These are phyloP conservation scores for Lactarius hatsudake DNA, from an alignment of 768 basidiomycete genomes.

Conservation along the genomic window DNA sequence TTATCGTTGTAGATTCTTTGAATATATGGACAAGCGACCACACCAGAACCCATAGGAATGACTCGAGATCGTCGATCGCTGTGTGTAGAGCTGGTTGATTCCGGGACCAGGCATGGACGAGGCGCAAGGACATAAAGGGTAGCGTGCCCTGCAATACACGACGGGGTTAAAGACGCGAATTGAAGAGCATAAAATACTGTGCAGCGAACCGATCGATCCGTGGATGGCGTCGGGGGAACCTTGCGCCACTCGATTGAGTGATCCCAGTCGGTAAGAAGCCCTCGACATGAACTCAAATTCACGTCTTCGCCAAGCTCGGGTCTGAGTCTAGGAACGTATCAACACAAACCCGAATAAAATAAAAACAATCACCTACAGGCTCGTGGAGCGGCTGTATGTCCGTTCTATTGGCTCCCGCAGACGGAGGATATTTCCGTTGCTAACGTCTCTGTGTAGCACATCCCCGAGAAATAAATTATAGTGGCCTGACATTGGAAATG, in stretches of 20 bases:
- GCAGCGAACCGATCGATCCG: too few relatives aligned
- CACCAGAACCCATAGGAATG: neutral
- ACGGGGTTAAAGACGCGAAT: too few relatives aligned
- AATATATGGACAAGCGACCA: neutral
- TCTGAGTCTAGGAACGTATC: neutral
- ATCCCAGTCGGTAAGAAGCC: too few relatives aligned
- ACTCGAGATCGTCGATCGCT: slow-evolving; percentile 3
- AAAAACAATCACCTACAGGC: neutral
- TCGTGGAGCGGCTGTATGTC: neutral
- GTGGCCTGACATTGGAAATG: neutral
- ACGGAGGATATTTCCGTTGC: neutral
- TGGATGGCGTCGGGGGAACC: too few relatives aligned
- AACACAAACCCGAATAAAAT: too few relatives aligned
- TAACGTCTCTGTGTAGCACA: neutral
- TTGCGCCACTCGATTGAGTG: too few relatives aligned
- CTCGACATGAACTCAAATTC: neutral
- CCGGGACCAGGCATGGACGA: neutral
- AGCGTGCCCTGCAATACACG: neutral
- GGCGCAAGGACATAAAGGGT: neutral
- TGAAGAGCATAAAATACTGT: too few relatives aligned
- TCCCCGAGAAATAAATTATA: neutral
- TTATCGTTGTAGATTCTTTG: neutral
- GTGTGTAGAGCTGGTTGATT: neutral
- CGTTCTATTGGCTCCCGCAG: neutral
- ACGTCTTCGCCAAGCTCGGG: neutral